A percentile compares a stretch with the other conserved stretches of the same genome.
Evolutionary conservation across 2,329 filamentous ascomycete species (phyloP).

Genomic region (Escovopsis weberi): DNA sequence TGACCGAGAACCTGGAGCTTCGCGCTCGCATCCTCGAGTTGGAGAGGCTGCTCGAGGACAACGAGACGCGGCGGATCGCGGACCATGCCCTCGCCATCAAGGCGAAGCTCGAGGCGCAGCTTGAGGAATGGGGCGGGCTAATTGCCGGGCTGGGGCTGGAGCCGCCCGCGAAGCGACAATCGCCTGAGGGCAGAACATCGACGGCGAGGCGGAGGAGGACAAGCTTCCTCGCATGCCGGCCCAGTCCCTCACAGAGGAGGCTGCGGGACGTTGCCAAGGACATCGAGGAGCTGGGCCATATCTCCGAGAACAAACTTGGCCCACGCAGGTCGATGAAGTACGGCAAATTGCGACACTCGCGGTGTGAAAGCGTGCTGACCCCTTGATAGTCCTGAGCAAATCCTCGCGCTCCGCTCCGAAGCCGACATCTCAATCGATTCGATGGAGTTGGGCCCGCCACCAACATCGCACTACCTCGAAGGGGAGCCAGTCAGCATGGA

Average conservation of each 20-base stretch:
- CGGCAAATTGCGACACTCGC: conserved; percentile 13
- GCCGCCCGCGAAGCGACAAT: conserved; percentile 36
- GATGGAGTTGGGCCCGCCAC: conserved; percentile 53
- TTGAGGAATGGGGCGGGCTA: conserved; percentile 54
- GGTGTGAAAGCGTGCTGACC: conserved; percentile 16
- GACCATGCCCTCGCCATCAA: conserved; percentile 58
- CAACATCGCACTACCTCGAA: conserved; percentile 43
- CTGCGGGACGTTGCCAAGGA: conserved; percentile 43
- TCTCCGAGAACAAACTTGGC: conserved; percentile 54
- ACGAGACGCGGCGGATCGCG: conserved; percentile 41
- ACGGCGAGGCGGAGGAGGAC: conserved; percentile 21
- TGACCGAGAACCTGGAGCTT: conserved; percentile 67
- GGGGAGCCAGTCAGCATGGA: conserved; percentile 39
- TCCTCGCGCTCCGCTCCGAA: conserved; percentile 41
- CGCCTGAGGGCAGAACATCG: conserved; percentile 25
- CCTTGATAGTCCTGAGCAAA: conserved; percentile 41
- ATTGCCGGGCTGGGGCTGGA: conserved; percentile 51
- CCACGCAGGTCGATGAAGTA: conserved; percentile 56
- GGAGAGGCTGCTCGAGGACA: conserved; percentile 51
- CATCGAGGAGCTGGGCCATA: conserved; percentile 36
- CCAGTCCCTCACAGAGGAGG: conserved; percentile 39
- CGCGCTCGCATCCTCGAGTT: conserved; percentile 56
- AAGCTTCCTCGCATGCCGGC: conserved; percentile 23
- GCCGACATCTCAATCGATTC: conserved; percentile 41
- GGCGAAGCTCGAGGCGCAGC: conserved; percentile 54